phyloP scores from a whole-genome alignment of 768 basidiomycete species.

The Tylopilus balloui region DNA sequence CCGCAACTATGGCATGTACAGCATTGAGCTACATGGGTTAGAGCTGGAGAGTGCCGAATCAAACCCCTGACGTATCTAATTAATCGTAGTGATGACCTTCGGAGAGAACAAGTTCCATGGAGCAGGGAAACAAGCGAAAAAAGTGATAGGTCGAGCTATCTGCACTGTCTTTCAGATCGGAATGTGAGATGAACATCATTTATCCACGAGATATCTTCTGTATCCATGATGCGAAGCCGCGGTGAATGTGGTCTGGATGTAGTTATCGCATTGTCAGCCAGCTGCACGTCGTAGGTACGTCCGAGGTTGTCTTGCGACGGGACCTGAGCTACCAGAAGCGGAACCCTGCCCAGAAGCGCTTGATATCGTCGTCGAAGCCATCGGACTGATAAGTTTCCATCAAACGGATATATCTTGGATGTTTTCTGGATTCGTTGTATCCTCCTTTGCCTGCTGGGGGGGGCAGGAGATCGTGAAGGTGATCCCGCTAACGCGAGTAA shows the following conservation, averaged over 20 bases:
- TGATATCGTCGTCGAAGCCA: conserved; percentile 52
- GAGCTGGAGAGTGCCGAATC: conserved; percentile 52
- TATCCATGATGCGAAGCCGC: conserved; percentile 23
- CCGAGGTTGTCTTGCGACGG: background rate
- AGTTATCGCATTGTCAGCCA: conserved; percentile 30
- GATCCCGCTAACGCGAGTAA: conserved; percentile 42
- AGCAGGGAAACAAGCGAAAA: background rate
- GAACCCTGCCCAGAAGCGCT: conserved; percentile 55
- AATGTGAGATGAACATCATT: conserved; percentile 3
- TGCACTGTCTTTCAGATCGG: background rate
- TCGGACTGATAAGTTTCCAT: conserved; percentile 18
- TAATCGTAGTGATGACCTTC: conserved; percentile 11
- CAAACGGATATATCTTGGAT: conserved; percentile 10
- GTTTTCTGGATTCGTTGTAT: background rate
- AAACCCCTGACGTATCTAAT: conserved; percentile 21
- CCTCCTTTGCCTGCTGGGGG: conserved; percentile 29
- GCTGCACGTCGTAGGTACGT: conserved; percentile 29
- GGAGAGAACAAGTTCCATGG: background rate
- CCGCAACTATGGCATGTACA: conserved; percentile 78
- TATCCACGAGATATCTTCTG: conserved; percentile 37
- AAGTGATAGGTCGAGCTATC: conserved; percentile 1
- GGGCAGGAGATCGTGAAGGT: conserved; percentile 21
- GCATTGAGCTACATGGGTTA: conserved; percentile 84
- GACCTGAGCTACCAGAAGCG: conserved; percentile 43
- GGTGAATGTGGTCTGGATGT: conserved; percentile 12